Base-by-base conservation (phyloP, 2,329 filamentous ascomycete species). In the Sporothrix mexicana region DNA sequence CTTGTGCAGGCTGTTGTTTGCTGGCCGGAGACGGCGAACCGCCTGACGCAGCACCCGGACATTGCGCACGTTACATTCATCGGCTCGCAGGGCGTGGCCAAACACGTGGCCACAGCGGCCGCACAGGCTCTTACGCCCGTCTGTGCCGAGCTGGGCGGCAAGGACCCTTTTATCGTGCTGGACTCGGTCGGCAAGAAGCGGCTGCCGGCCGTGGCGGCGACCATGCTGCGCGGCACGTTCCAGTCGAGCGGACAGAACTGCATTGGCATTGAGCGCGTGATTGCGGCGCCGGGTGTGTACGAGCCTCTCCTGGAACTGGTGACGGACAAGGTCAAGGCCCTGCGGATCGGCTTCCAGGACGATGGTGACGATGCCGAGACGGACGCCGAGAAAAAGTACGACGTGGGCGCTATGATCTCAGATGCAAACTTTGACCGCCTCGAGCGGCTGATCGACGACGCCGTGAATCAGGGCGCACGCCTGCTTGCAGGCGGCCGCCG, bases 221-320 rank as follows among this genome's bases (percentile, higher is more conserved):
- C 97, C 75, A 88, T 98, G 75, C 91, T 99, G 83, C 90, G 96
- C 70, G 96, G 95, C 70, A 94, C 93, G 10, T 99, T 98, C 83
- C 96, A 99, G 82, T 94, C 94, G 69, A 92, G 94, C 17, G 96
- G 96, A 0, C 96, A 99, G 82, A 99, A 99, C 83, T 99, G 96
- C 82, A 95, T 99, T 79, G 96, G 96, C 72, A 95, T 98, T 77
- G 96, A 99, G 84, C 92, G 96, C 72, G 91, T 98, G 79, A 91
- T 98, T 77, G 93, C 92, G 30, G 87, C 93, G 17, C 91, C 93
- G 1, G 85, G 84, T n/a, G 86, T 93, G 69, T 97, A 98, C 83
- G 86, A 92, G 75, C 85, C 85, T 72, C 88, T 99, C 25, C 83
- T 97, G 70, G 81, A 85, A 5, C 85, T 90, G 74, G 88, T 99